A percentile compares a stretch with the other conserved stretches of the same genome.
phyloP scores from a whole-genome alignment of 1,284 basidiomycete genomes.

The Hemileia vastatrix region DNA sequence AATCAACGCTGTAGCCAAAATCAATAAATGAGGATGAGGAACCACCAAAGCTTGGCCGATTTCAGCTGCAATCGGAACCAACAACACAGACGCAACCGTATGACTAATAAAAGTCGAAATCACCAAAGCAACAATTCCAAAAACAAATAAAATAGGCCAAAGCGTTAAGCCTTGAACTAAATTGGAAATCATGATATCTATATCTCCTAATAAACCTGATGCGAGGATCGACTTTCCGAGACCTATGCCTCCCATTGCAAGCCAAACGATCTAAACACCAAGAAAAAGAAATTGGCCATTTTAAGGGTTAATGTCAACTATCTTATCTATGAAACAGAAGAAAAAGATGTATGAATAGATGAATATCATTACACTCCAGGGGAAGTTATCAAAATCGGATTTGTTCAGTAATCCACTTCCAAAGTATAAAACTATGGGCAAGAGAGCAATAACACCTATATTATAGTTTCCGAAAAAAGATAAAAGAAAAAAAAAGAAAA shows the following conservation, averaged over 20 bases:
- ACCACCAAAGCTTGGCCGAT: constrained; percentile 65
- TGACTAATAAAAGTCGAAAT: constrained; percentile 86
- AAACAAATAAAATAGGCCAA: constrained; percentile 72
- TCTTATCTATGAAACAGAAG: no score
- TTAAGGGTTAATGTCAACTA: no score
- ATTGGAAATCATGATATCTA: constrained; percentile 58
- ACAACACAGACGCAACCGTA: constrained; percentile 88
- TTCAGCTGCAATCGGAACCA: constrained; percentile 89
- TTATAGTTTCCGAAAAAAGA: no score
- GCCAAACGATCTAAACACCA: constrained; percentile 10
- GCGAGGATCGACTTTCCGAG: constrained; percentile 87
- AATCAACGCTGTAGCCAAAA: constrained; percentile 78
- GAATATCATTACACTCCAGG: constrained; percentile 51
- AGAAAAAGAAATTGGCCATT: no score
- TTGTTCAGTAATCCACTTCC: constrained; percentile 88
- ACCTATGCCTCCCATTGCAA: constrained; percentile 88
- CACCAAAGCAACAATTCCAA: constrained; percentile 76
- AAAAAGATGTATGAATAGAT: no score
- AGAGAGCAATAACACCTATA: constrained; percentile 86
- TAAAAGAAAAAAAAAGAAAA: no score
- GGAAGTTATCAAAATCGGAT: constrained; percentile 89
- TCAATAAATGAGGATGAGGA: constrained; percentile 64
- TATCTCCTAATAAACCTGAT: constrained; percentile 70
- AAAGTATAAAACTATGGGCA: constrained; percentile 90
- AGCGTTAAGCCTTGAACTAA: constrained; percentile 62